Conservation (phyloP, 192 early-diverging fungal species). For the Phlyctochytrium arcticum region DNA sequence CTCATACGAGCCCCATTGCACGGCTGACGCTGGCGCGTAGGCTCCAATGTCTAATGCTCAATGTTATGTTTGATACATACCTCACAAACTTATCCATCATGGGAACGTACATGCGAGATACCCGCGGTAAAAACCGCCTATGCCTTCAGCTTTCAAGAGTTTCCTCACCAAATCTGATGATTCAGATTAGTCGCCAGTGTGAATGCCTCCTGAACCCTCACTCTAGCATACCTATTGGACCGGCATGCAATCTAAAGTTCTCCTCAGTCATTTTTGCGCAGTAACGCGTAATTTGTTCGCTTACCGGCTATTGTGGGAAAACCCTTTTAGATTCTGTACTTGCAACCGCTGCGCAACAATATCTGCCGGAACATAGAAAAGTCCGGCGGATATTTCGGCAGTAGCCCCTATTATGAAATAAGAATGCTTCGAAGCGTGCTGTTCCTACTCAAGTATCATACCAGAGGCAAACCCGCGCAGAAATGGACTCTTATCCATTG, state of each 20-base stretch:
- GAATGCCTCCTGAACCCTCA: not conserved
- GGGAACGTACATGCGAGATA: slow-evolving; percentile 28
- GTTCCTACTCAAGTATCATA: not conserved
- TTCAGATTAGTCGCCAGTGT: not conserved
- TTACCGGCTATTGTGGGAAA: slow-evolving; percentile 39
- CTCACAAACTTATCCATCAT: too few relatives aligned
- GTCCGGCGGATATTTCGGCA: slow-evolving; percentile 25
- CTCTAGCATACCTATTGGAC: slow-evolving; percentile 6
- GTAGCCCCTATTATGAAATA: slow-evolving; percentile 20
- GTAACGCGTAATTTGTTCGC: not conserved
- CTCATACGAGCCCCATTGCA: slow-evolving; percentile 51
- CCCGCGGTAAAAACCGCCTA: slow-evolving; percentile 41
- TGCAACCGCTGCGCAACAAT: slow-evolving; percentile 50
- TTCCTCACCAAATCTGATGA: slow-evolving; percentile 27
- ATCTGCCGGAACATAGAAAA: slow-evolving; percentile 43
- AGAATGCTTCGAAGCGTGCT: not conserved
- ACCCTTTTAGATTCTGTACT: slow-evolving; percentile 37
- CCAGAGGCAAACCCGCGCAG: slow-evolving; percentile 39
- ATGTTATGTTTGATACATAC: too few relatives aligned
- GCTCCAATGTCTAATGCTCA: slow-evolving; percentile 33
- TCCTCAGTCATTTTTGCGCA: not conserved
- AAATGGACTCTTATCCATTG: slow-evolving; percentile 13
- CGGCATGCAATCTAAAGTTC: not conserved
- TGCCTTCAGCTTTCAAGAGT: slow-evolving; percentile 30
- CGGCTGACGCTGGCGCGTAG: slow-evolving; percentile 42